These are phyloP conservation scores for Arthrocladium fulminans DNA, from an alignment of 2,329 filamentous ascomycete species.

Conservation along the genomic window DNA sequence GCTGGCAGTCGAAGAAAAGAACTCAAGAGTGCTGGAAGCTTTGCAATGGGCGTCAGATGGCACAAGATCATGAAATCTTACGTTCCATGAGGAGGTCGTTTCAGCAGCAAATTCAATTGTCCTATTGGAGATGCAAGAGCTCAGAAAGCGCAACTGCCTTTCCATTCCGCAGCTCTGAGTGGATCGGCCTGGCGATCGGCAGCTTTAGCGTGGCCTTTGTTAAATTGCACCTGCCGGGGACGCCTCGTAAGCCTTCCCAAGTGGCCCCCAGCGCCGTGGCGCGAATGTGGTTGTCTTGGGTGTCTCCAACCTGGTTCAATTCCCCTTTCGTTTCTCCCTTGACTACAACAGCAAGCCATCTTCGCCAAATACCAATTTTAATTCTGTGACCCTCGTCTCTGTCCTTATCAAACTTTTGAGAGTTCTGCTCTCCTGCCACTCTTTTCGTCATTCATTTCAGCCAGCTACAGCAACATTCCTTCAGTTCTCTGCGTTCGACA, in stretches of 20 bases:
- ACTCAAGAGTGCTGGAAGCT: neutral
- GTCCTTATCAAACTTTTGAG: slow-evolving; percentile 17
- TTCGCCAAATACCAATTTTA: neutral
- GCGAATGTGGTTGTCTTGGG: neutral
- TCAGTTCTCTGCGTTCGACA: slow-evolving; percentile 6
- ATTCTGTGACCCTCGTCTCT: slow-evolving; percentile 13
- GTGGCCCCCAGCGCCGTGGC: neutral
- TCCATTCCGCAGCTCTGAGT: slow-evolving; percentile 2
- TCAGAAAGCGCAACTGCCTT: neutral
- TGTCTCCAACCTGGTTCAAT: neutral
- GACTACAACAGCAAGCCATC: slow-evolving; percentile 10
- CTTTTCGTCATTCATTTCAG: slow-evolving; percentile 19
- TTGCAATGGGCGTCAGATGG: neutral
- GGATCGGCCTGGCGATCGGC: neutral
- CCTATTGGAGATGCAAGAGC: neutral
- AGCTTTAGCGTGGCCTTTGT: neutral
- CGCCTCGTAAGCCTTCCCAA: neutral
- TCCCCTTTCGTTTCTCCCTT: slow-evolving; percentile 9
- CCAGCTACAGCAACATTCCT: slow-evolving; percentile 16
- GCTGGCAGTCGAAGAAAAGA: neutral
- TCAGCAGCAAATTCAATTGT: slow-evolving; percentile 7
- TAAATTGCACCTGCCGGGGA: slow-evolving; percentile 7
- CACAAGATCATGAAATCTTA: neutral
- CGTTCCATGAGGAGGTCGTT: neutral
- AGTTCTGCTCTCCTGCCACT: slow-evolving; percentile 24